Conservation (phyloP, 2,329 filamentous ascomycete genomes). For the Tympanopsis confertula region DNA sequence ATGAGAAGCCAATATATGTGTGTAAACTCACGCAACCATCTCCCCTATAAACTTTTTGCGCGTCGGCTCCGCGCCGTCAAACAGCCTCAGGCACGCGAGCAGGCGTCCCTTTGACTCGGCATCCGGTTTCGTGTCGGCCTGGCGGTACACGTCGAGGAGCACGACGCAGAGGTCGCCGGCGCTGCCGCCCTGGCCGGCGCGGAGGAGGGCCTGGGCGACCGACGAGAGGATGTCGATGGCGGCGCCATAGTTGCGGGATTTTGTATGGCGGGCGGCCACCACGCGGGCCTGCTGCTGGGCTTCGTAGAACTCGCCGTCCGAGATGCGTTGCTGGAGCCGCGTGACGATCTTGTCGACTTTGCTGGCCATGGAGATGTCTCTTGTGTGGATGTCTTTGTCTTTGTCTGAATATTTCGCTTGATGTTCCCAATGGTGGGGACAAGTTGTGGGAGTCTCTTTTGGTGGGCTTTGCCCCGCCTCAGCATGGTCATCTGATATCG, state of each 20-base stretch:
- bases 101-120: conserved; percentile 63
- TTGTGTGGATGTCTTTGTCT: neutral
- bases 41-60: conserved; percentile 86
- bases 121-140: conserved; percentile 70
- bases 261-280: conserved; percentile 86
- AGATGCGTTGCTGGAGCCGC: conserved; percentile 74
- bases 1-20: conserved; percentile 2
- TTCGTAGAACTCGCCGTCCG: conserved; percentile 90
- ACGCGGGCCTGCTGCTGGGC: conserved; percentile 96
- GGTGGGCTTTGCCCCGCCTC: no score
- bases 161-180: conserved; percentile 83
- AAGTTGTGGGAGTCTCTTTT: no score
- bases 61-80: conserved; percentile 73
- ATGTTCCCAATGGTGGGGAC: neutral
- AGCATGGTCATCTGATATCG: no score
- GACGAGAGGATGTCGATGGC: conserved; percentile 78
- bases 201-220: conserved; percentile 74
- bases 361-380: conserved; percentile 8
- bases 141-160: conserved; percentile 81
- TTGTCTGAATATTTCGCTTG: neutral
- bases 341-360: conserved; percentile 64
- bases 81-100: conserved; percentile 68
- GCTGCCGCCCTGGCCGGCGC: conserved; percentile 85
- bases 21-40: conserved; percentile 51
- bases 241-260: conserved; percentile 70